A percentile compares a stretch with the other conserved stretches of the same genome.
Conservation (phyloP, 345 rosid species). For the Mangifera indica region DNA sequence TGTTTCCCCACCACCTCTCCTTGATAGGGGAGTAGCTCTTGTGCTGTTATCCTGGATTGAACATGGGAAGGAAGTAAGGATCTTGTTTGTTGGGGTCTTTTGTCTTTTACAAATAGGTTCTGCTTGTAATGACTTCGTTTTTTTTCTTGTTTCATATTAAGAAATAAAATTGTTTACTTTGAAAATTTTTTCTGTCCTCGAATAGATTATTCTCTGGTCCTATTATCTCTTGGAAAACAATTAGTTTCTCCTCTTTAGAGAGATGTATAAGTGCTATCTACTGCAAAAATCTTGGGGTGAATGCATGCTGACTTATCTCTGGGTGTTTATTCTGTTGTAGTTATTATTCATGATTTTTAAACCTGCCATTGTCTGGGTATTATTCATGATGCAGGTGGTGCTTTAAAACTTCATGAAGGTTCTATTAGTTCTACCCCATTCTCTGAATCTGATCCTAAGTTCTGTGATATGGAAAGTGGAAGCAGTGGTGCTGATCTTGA, state of each 20-base stretch:
- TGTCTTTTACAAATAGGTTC: neutral
- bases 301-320: neutral
- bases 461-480: slow-evolving; percentile 34
- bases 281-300: neutral
- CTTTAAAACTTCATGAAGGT: slow-evolving; percentile 16
- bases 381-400: slow-evolving; percentile 33
- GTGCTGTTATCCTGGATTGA: neutral
- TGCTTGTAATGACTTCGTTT: neutral
- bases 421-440: slow-evolving; percentile 24
- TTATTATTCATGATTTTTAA: too few relatives aligned
- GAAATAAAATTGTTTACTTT: too few relatives aligned
- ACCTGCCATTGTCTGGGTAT: too few relatives aligned
- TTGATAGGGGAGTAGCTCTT: neutral
- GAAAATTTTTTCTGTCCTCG: neutral
- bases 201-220: neutral
- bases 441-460: slow-evolving; percentile 35
- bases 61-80: neutral
- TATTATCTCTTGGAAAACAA: neutral
- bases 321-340: neutral
- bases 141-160: too few relatives aligned
- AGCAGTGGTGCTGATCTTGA: slow-evolving; percentile 34
- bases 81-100: neutral
- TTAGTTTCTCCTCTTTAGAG: neutral
- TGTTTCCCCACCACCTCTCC: neutral
- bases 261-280: neutral